phyloP scores from a whole-genome alignment of 257 asterid species.

The Oldenlandia corymbosa region DNA sequence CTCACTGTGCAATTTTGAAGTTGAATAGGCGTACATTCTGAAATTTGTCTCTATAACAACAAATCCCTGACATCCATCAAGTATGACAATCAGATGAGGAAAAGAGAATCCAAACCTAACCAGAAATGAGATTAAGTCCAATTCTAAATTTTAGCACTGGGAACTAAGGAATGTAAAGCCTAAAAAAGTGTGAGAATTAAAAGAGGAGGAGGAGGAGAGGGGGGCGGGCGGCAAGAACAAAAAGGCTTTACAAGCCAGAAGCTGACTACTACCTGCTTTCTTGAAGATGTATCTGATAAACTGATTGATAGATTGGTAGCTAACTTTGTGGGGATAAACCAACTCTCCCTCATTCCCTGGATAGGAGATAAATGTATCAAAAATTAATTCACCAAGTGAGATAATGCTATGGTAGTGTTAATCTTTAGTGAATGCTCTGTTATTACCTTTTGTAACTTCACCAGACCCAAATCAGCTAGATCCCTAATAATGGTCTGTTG shows the following conservation, averaged over 20 bases:
- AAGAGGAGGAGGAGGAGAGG: no score
- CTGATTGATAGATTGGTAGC: conserved; percentile 95
- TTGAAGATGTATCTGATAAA: conserved; percentile 80
- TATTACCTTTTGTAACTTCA: conserved; percentile 85
- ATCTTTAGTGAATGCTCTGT: neutral
- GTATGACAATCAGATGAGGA: neutral
- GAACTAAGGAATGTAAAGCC: neutral
- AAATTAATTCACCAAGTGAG: neutral
- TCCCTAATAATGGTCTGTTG: conserved; percentile 72
- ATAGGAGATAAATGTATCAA: conserved; percentile 17
- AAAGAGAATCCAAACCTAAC: neutral
- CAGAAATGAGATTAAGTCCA: neutral
- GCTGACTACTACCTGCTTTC: conserved; percentile 61
- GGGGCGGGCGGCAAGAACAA: neutral
- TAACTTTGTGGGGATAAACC: conserved; percentile 95
- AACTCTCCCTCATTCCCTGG: conserved; percentile 88
- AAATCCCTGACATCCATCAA: conserved; percentile 53
- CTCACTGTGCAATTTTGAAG: conserved; percentile 87
- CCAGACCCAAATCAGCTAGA: conserved; percentile 90
- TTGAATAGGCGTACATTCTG: conserved; percentile 85
- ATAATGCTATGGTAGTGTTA: no score
- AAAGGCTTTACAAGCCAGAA: neutral
- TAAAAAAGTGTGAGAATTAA: no score
- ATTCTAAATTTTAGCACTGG: neutral
- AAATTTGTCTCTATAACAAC: conserved; percentile 96